Evolutionary conservation across 225 moss, liverwort and hornwort species (phyloP), one percentile per base, ranked within the genome.

Genomic region (Polytrichum commune): DNA sequence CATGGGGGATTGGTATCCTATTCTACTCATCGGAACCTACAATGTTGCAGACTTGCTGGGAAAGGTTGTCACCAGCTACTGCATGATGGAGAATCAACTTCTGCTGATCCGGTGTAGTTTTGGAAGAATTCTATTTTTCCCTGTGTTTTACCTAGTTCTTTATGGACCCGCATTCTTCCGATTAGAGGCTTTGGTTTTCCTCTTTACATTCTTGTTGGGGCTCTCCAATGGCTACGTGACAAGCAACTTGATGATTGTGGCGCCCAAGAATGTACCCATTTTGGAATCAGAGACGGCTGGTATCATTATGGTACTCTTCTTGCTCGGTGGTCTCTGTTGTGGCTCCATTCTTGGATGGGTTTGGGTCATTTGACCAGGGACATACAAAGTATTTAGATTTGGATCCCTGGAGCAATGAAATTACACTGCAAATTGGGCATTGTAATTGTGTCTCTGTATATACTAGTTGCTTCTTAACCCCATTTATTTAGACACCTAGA

Each of bases 1-100:
- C 54, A 74, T 95, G 20, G 86, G 83, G 27, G 93, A 95, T 72
- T 95, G 95, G 96, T 96, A 90, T 62, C 87, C 91, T 8, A 80
- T 96, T 38, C 55, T 96, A 55, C 86, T 96, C 8, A 87, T 96
- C 46, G 60, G 69, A 7, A 26, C 74, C 23, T 96, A 84, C 72
- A 88, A 96, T 66, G 54, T 92, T 13, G 85, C 80, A 57, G 93
- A 96, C 61, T 74, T 96, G 70, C 68, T 78, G 7, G 96, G 96
- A 58, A 96, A 96, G 60, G 68, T 77, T 18, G 67, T 87, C 32
- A 90, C 93, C 53, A 71, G 82, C 25, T 55, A 84, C 18, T 87
- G 82, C 75, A 65, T 82, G 64, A 29, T 90, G 65, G 81, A 86
- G n/a, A 79, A 71, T 27, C 87, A 85, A 20, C 63, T 54, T n/a